phyloP scores from a whole-genome alignment of 2,329 filamentous ascomycete genomes.

The Aspergillus transmontanensis region DNA sequence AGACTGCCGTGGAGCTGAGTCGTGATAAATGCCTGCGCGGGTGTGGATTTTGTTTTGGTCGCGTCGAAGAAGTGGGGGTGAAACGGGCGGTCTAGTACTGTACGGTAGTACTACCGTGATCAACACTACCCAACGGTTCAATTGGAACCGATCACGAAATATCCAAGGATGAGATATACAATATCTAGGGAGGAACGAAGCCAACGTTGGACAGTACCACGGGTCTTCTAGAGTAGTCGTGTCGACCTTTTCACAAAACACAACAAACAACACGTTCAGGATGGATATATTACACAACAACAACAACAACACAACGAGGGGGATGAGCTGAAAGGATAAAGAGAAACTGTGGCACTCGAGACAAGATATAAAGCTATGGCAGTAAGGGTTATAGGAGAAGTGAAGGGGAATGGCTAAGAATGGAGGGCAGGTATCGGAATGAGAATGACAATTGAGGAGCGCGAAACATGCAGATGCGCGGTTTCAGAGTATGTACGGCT shows the following conservation, averaged over 20 bases:
- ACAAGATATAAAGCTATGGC: constrained; percentile 7
- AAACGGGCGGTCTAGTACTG: constrained; percentile 20
- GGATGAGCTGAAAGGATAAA: constrained; percentile 2
- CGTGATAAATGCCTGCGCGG: constrained; percentile 4
- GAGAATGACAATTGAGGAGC: not conserved
- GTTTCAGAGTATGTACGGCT: not conserved
- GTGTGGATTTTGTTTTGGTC: constrained; percentile 24
- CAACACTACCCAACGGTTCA: constrained; percentile 6
- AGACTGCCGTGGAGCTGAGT: not conserved
- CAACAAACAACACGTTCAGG: not conserved
- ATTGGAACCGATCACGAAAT: not conserved
- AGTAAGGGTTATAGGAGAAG: not conserved
- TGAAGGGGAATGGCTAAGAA: constrained; percentile 1
- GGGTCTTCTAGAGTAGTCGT: not conserved
- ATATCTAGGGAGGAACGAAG: constrained; percentile 8
- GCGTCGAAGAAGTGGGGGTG: constrained; percentile 27
- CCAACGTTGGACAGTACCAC: not conserved
- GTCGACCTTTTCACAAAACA: not conserved
- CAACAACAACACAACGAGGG: constrained; percentile 2
- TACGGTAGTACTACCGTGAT: constrained; percentile 1
- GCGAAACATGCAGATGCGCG: constrained; percentile 1
- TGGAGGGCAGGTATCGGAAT: constrained; percentile 3
- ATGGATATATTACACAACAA: constrained; percentile 3
- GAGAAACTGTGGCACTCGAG: not conserved
- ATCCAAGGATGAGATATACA: not conserved